Evolutionary conservation across 108 stramenopile species (phyloP).

Genomic region (Skeletonema costatum): DNA sequence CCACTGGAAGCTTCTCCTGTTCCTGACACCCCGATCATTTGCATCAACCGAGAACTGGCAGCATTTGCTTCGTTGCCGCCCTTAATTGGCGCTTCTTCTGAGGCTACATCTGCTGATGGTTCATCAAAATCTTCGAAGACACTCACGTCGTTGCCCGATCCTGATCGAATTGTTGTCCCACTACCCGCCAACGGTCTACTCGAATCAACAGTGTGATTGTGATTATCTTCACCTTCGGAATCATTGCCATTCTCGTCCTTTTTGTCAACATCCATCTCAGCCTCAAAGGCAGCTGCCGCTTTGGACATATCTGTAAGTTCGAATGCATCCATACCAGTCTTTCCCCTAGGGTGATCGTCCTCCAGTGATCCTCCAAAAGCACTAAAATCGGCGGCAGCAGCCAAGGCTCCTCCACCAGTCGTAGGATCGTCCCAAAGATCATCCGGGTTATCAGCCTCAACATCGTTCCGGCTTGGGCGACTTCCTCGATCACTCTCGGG

Average conservation of each 20-base stretch:
- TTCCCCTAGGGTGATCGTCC: constrained; percentile 44
- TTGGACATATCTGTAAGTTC: constrained; percentile 84
- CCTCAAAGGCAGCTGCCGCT: constrained; percentile 68
- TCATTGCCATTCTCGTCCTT: constrained; percentile 12
- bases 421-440: constrained; percentile 91
- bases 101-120: constrained; percentile 1
- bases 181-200: constrained; percentile 75
- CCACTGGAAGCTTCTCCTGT: constrained; percentile 30
- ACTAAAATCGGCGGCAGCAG: constrained; percentile 81
- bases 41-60: constrained; percentile 84
- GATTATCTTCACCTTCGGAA: constrained; percentile 18
- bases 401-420: constrained; percentile 37
- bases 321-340: constrained; percentile 49
- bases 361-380: constrained; percentile 78
- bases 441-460: constrained; percentile 68
- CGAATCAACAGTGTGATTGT: constrained; percentile 55
- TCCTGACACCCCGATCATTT: constrained; percentile 84
- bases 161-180: constrained; percentile 81
- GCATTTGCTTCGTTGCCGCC: constrained; percentile 55
- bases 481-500: constrained; percentile 38
- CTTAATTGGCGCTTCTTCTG: constrained; percentile 54
- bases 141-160: constrained; percentile 81
- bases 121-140: constrained; percentile 91
- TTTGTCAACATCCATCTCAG: constrained; percentile 64
- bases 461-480: constrained; percentile 23